phyloP scores from a whole-genome alignment of 495 filamentous ascomycete species.

The Xylaria scruposa region DNA sequence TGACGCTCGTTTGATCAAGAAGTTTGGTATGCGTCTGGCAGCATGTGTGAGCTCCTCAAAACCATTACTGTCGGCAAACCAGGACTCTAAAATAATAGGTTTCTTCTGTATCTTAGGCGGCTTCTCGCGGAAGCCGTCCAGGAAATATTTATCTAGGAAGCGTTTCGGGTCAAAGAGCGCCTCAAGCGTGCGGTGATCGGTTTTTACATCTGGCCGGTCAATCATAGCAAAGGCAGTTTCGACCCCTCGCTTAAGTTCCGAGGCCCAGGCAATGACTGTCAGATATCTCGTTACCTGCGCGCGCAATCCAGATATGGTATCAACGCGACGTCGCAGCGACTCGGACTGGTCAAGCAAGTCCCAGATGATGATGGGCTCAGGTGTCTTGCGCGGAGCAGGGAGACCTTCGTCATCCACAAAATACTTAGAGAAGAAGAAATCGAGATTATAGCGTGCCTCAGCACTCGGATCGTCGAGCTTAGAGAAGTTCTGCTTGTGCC shows the following conservation, averaged over 20 bases:
- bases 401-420: conserved; percentile 16
- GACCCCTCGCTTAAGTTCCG: not conserved
- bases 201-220: conserved; percentile 17
- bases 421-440: conserved; percentile 16
- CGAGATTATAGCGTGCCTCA: conserved; percentile 18
- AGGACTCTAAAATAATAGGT: conserved; percentile 2
- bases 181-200: conserved; percentile 13
- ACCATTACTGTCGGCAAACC: not conserved
- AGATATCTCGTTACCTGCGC: not conserved
- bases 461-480: conserved; percentile 15
- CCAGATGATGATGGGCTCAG: conserved; percentile 10
- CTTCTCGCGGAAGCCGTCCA: conserved; percentile 25
- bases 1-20: not conserved
- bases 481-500: conserved; percentile 17
- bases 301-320: conserved; percentile 5
- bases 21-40: not conserved
- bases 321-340: not conserved
- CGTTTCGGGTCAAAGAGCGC: conserved; percentile 20
- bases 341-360: not conserved
- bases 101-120: conserved; percentile 22
- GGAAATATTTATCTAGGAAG: conserved; percentile 38
- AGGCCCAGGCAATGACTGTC: conserved; percentile 13
- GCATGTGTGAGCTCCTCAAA: conserved; percentile 4
- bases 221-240: conserved; percentile 11
- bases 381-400: conserved; percentile 9